Evolutionary conservation across 352 stramenopile genomes (phyloP).

Genomic region (Pythium biforme): DNA sequence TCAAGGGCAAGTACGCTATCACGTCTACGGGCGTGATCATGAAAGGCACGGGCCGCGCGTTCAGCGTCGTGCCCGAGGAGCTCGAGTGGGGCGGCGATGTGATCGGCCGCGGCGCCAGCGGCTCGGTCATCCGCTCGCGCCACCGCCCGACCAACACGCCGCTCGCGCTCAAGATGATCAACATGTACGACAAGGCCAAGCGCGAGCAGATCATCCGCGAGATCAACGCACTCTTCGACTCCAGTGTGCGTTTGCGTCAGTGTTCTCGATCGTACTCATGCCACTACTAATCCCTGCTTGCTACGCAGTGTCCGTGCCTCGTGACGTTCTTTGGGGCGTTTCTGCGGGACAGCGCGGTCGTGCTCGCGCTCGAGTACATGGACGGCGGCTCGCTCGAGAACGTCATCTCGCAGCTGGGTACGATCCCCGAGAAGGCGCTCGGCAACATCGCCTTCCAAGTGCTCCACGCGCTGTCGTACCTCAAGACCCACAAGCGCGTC

Average conservation of each 20-base stretch:
- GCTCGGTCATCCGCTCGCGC: conserved; percentile 61
- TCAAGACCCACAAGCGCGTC: conserved; percentile 91
- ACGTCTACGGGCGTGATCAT: conserved; percentile 75
- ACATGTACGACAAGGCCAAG: conserved; percentile 86
- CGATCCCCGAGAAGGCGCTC: conserved; percentile 85
- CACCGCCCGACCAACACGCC: conserved; percentile 74
- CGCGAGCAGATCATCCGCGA: conserved; percentile 87
- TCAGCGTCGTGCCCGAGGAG: conserved; percentile 74
- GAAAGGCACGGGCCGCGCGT: conserved; percentile 76
- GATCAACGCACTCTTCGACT: conserved; percentile 86
- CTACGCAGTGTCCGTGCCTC: conserved; percentile 71
- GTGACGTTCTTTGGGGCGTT: conserved; percentile 92
- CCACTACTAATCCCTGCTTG: neutral
- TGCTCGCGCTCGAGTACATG: conserved; percentile 93
- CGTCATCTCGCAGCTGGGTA: conserved; percentile 78
- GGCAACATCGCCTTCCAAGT: conserved; percentile 93
- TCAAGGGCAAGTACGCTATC: conserved; percentile 83
- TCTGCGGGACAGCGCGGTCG: conserved; percentile 85
- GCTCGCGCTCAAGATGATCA: conserved; percentile 87
- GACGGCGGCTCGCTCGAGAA: conserved; percentile 91
- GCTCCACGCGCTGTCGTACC: conserved; percentile 91
- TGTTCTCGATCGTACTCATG: neutral
- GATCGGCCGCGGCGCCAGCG: conserved; percentile 73
- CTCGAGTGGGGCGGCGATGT: conserved; percentile 73
- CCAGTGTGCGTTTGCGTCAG: conserved; percentile 42